Base-by-base conservation (phyloP, 345 rosid genomes). In the Erucastrum elatum region DNA sequence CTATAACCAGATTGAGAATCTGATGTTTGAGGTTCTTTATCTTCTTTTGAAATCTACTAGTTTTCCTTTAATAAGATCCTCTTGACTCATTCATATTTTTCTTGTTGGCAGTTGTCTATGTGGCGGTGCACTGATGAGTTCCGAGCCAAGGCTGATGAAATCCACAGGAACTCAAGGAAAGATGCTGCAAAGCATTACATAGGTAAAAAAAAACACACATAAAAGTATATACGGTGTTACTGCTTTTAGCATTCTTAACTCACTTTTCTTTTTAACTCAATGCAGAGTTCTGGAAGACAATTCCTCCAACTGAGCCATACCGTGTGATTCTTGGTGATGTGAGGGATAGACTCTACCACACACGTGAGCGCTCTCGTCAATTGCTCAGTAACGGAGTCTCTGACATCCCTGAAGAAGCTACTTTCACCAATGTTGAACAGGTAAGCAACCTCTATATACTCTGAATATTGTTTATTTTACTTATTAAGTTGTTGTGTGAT, bases 41-140 rank as follows among this genome's bases (percentile, higher is more conserved):
- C 70, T 53, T 70, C 67, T 63, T 63, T 34, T 25, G 1, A 49
- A 13, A n/a, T n/a, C n/a, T n/a, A n/a, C n/a, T n/a, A n/a, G n/a
- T n/a, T n/a, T n/a, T n/a, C n/a, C n/a, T n/a, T n/a, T n/a, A n/a
- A n/a, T n/a, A n/a, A n/a, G 8, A 10, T 64, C 27, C 30, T 55
- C 15, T 25, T 44, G 55, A 63, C 34, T 69, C 39, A 68, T 44
- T 63, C 12, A 11, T 39, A 8, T 46, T 35, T 26, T 34, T 26
- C 68, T 62, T 66, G 68, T 64, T 77, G 80, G 85, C 89, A 96
- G 99, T 75, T 96, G 85, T 96, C 99, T 64, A 96, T 96, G 99
- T 96, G 99, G 99, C 96, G 98, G 77, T 96, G 99, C 86, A 93
- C 84, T 71, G 97, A 90, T 68, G 99, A 96, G 82, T 96, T 96